A percentile compares a stretch with the other conserved stretches of the same genome.
Conservation (phyloP, 192 early-diverging fungal species). For the Geosiphon pyriformis region DNA sequence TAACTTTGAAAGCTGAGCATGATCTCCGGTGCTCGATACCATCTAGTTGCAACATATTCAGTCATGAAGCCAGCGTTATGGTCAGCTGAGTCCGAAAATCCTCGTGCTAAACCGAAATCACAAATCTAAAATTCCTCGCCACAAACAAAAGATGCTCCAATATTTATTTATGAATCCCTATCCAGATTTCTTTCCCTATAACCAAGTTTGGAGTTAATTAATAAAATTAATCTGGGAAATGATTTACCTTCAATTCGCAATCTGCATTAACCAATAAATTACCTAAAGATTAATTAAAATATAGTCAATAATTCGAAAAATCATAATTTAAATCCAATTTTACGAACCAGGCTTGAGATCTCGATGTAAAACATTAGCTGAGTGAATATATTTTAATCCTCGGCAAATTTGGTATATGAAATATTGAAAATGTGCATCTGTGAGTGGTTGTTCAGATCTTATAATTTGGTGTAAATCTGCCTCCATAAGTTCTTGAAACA, state of each 20-base stretch:
- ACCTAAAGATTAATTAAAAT: conserved; percentile 28
- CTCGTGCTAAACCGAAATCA: conserved; percentile 98
- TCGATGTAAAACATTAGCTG: conserved; percentile 92
- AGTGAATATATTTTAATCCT: conserved; percentile 98
- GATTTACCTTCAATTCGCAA: conserved; percentile 87
- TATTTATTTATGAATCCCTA: too few relatives aligned
- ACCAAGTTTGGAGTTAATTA: too few relatives aligned
- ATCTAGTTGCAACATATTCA: conserved; percentile 99
- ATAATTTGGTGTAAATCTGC: conserved; percentile 99
- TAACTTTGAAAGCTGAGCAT: conserved; percentile 97
- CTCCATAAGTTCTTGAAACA: conserved; percentile 99
- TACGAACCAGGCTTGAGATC: conserved; percentile 84
- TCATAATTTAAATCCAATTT: neutral
- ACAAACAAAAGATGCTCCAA: neutral
- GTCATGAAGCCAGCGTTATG: conserved; percentile 93
- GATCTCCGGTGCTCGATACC: conserved; percentile 98
- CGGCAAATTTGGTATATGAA: conserved; percentile 97
- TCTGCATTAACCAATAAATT: conserved; percentile 97
- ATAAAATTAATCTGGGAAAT: too few relatives aligned
- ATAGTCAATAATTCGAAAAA: conserved; percentile 1
- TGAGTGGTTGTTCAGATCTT: conserved; percentile 85
- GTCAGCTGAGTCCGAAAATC: conserved; percentile 75
- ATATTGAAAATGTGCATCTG: conserved; percentile 97
- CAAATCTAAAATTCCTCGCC: conserved; percentile 65
- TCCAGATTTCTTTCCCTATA: too few relatives aligned